phyloP scores from a whole-genome alignment of 371 early-diverging fungal genomes.

The Thermomucor indicae-seudaticae region DNA sequence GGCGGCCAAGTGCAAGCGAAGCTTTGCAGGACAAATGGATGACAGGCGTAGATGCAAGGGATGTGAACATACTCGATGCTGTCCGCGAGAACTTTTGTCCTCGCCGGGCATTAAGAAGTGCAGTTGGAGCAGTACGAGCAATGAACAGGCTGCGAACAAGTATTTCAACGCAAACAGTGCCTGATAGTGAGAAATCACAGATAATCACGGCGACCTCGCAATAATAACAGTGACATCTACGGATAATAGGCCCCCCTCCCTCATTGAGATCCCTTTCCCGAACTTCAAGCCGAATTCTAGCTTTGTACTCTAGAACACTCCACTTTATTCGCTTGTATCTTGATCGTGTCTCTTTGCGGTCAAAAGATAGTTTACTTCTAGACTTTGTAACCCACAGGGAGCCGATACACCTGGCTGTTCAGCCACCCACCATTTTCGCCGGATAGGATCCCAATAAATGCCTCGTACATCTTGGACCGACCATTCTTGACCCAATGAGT shows the following conservation, averaged over 20 bases:
- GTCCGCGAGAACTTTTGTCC: conserved; percentile 68
- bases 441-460: conserved; percentile 42
- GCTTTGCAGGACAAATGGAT: conserved; percentile 89
- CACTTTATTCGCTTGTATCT: too few relatives aligned
- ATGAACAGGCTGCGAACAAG: conserved; percentile 28
- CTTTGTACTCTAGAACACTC: too few relatives aligned
- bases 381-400: conserved; percentile 27
- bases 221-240: too few relatives aligned
- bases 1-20: conserved; percentile 75
- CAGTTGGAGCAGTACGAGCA: conserved; percentile 35
- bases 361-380: conserved; percentile 48
- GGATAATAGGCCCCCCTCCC: too few relatives aligned
- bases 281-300: too few relatives aligned
- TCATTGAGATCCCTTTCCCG: too few relatives aligned
- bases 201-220: too few relatives aligned
- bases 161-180: not conserved
- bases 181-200: not conserved
- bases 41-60: conserved; percentile 46
- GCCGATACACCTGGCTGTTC: conserved; percentile 29
- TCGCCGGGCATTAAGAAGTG: conserved; percentile 31
- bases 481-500: conserved; percentile 38
- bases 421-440: conserved; percentile 32
- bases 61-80: conserved; percentile 67
- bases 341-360: conserved; percentile 26
- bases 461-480: conserved; percentile 40